Percentiles rank a stretch among this genome's conserved stretches.
Conservation (phyloP, 805 yeast genomes). For the Ogataea populi-albae region DNA sequence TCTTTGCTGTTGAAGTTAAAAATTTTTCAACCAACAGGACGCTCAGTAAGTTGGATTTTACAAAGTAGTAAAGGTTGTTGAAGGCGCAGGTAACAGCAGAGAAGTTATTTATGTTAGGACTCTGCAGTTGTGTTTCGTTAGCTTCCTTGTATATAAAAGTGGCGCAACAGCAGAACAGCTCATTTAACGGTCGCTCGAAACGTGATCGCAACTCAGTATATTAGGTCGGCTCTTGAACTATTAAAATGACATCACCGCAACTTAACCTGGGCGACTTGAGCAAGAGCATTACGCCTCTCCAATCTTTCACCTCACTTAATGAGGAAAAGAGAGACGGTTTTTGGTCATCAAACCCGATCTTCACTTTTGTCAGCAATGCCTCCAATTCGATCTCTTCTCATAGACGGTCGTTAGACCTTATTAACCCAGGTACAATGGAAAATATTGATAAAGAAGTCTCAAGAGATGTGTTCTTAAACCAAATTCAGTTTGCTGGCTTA, state of each 20-base stretch:
- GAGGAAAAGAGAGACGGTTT: slow-evolving; percentile 54
- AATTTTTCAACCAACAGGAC: slow-evolving; percentile 11
- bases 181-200: too few species aligned
- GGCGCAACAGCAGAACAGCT: too few species aligned
- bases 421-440: slow-evolving; percentile 94
- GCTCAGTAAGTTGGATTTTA: background rate
- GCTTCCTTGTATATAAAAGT: too few species aligned
- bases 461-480: slow-evolving; percentile 87
- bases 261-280: slow-evolving; percentile 56
- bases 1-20: slow-evolving; percentile 2
- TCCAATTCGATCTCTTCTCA: slow-evolving; percentile 71
- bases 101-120: too few species aligned
- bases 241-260: slow-evolving; percentile 30
- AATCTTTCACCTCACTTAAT: slow-evolving; percentile 48
- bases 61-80: too few species aligned
- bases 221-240: slow-evolving; percentile 2
- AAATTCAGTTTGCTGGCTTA: slow-evolving; percentile 89
- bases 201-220: too few species aligned
- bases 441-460: slow-evolving; percentile 90
- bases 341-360: slow-evolving; percentile 83
- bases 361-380: slow-evolving; percentile 73
- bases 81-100: too few species aligned
- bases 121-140: too few species aligned
- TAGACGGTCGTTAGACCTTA: slow-evolving; percentile 75
- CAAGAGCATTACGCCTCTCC: slow-evolving; percentile 55